phyloP scores from a whole-genome alignment of 176 grass and related monocot species.

The Rhipidocladum racemiflorum region DNA sequence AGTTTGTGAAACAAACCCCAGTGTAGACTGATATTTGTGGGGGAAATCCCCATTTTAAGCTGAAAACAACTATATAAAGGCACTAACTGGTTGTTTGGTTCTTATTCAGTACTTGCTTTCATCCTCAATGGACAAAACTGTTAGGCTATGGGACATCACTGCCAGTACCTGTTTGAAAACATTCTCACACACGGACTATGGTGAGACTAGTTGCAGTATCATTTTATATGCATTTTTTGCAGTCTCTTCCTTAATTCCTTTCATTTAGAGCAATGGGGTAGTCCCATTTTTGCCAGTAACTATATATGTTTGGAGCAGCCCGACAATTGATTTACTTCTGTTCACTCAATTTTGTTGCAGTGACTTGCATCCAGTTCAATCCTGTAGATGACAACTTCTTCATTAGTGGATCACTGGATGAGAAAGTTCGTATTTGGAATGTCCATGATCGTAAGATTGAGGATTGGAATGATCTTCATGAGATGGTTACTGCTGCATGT shows the following conservation, averaged over 20 bases:
- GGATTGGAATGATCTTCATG: constrained; percentile 99
- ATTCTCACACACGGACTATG: constrained; percentile 96
- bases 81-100: constrained; percentile 13
- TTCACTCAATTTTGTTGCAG: constrained; percentile 50
- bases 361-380: constrained; percentile 99
- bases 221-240: background rate
- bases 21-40: background rate
- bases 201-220: constrained; percentile 51
- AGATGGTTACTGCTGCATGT: constrained; percentile 94
- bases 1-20: background rate
- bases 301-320: constrained; percentile 7
- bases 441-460: constrained; percentile 85
- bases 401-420: constrained; percentile 95
- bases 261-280: background rate
- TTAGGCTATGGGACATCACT: constrained; percentile 83
- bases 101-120: constrained; percentile 81
- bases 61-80: background rate
- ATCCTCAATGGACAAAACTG: constrained; percentile 99
- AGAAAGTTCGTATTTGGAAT: constrained; percentile 98
- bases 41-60: background rate
- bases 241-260: constrained; percentile 1
- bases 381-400: constrained; percentile 94
- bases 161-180: constrained; percentile 84
- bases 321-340: constrained; percentile 16
- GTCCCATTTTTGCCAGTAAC: background rate